Base-by-base conservation (phyloP, 129 eudicot species). In the Tagetes erecta region DNA sequence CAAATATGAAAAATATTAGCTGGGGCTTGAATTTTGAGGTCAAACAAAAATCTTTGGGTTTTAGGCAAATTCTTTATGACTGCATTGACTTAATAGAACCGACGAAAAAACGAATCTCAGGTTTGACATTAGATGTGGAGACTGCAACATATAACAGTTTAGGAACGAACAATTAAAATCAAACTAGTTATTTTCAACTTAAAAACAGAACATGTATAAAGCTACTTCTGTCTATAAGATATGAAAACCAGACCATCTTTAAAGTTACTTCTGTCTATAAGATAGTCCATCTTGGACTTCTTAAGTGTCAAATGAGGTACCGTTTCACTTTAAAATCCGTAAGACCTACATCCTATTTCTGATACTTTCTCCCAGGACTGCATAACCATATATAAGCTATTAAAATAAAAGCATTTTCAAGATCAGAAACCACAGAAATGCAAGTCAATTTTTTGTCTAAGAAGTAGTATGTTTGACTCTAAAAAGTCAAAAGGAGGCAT, bases 391-490 rank as follows among this genome's bases (percentile, higher is more conserved):
- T 58, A 58, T 33, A 58, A 58, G 33, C 0, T 31, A 8, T 8
- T 31, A 9, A 2, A 58, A 30, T 30, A 33, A 58, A 58, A 33
- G 11, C n/a, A 7, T 8, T 57, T 57, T 30, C 3, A 4, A 6
- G 38, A 57, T 57, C 39, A 57, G 14, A 58, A 58, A 31, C 12
- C 4, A 8, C 39, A 33, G 33, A 58, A 58, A 31, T 58, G 5
- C 33, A 31, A 31, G 39, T 34, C 38, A 31, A 58, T 31, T 31
- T 30, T 58, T n/a, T 31, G 64, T 10, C 37, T n/a, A 0, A 58
- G 64, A 56, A 56, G 63, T 20, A 14, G 62, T 9, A 33, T 58
- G n/a, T 10, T 58, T 58, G 64, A 58, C 64, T 31, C 64, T 8
- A 8, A 8, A 58, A 31, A 31, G 64, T 31, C 13, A 58, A 58